Base-by-base conservation (phyloP, 805 yeast genomes). In the Zygotorulaspora florentina region DNA sequence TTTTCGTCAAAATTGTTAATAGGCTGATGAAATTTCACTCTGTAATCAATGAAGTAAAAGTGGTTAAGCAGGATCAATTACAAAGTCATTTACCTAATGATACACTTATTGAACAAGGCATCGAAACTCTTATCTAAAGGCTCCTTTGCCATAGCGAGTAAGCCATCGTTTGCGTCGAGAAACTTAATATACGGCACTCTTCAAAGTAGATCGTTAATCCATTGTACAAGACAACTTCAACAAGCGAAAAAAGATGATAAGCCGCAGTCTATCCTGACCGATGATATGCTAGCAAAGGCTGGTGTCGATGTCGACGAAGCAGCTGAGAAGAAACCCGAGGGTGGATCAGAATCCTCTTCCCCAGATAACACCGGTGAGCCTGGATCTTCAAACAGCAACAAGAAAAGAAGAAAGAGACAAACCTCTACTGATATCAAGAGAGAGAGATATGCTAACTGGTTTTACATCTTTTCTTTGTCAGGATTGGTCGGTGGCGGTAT, bases 391-490 rank as follows among this genome's bases (percentile, higher is more conserved):
- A 48, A 51, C 35, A 43, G 56, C 25, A 50, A 59, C 33, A 62
- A 54, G 53, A 64, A 67, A 59, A 65, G 70, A 66, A 71, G 83
- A 72, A 77, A 71, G 61, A 66, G 83, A 71, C 74, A 81, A 71
- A 80, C 90, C 2, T 77, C 90, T 4, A 75, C 85, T 25, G 95
- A 87, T 65, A 74, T 78, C 61, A 87, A 85, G 70, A 83, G 96
- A 64, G 96, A 90, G 64, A 77, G 77, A 61, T 78, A 82, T 53
- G 89, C 95, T 46, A 85, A 82, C 62, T 69, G 83, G 68, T 80
- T 85, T 58, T 86, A 86, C 67, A 67, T 82, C 39, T 75, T 77
- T 13, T 61, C 80, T 20, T 62, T 74, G 8, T 71, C 79, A 12
- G 65, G 68, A n/a, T 60, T 69, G 28, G 47, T 75, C 8, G 81